Percentiles rank a stretch among this genome's conserved stretches.
Conservation (phyloP, 2,329 filamentous ascomycete species). For the Colletotrichum costaricense region DNA sequence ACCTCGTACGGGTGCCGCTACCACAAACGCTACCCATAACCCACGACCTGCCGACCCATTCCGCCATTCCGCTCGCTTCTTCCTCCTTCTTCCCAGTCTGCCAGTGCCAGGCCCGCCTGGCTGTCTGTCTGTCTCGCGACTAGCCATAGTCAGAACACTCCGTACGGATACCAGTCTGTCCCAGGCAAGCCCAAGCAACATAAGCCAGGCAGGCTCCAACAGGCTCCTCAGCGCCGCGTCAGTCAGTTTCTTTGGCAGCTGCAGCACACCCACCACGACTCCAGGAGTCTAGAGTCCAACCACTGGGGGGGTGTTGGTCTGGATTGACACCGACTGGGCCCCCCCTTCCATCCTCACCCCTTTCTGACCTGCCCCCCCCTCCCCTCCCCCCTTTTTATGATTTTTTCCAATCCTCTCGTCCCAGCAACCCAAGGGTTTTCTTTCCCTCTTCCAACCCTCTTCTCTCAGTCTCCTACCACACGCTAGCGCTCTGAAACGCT, state of each 20-base stretch:
- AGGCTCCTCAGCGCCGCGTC: conserved; percentile 4
- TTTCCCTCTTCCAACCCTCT: conserved; percentile 16
- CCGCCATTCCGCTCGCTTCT: conserved; percentile 28
- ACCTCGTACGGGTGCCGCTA: conserved; percentile 23
- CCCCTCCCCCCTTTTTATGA: conserved; percentile 8
- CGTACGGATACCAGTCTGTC: not conserved
- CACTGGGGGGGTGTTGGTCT: conserved; percentile 21
- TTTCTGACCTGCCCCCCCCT: not conserved
- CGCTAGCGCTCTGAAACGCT: conserved; percentile 38
- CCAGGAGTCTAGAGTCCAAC: conserved; percentile 1
- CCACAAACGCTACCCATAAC: conserved; percentile 21
- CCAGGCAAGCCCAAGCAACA: not conserved
- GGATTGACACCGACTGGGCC: conserved; percentile 10
- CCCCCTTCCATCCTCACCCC: conserved; percentile 10
- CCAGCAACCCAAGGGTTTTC: conserved; percentile 7
- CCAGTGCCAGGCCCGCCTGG: no score
- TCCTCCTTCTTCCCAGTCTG: conserved; percentile 3
- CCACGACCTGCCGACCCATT: conserved; percentile 24
- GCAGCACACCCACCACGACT: conserved; percentile 11
- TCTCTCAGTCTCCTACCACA: conserved; percentile 26
- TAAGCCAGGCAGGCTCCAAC: not conserved
- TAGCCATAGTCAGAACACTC: no score
- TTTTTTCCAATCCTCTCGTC: conserved; percentile 22
- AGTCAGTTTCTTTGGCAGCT: conserved; percentile 26
- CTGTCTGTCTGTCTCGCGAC: no score